phyloP scores from a whole-genome alignment of 495 filamentous ascomycete species.

The Friedmanniomyces endolithicus region DNA sequence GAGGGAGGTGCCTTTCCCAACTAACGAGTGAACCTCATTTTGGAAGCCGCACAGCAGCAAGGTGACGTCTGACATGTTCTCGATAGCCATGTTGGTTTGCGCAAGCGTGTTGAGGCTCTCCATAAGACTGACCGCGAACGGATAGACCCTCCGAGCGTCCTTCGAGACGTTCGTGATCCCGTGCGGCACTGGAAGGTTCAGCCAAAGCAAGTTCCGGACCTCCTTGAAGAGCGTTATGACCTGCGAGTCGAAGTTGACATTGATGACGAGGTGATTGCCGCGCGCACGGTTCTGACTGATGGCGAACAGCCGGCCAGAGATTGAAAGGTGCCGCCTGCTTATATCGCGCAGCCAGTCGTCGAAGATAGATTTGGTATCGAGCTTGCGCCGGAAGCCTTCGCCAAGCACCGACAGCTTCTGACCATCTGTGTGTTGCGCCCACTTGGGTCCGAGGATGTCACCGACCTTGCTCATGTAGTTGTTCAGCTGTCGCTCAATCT shows the following conservation, averaged over 20 bases:
- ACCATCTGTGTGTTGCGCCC: conserved; percentile 86
- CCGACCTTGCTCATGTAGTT: conserved; percentile 97
- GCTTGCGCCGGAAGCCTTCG: conserved; percentile 83
- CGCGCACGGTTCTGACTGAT: conserved; percentile 76
- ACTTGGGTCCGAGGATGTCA: conserved; percentile 83
- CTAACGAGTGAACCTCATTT: conserved; percentile 68
- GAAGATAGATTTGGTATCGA: conserved; percentile 85
- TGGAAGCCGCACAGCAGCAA: conserved; percentile 81
- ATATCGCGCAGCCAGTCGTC: conserved; percentile 92
- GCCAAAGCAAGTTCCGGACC: conserved; percentile 90
- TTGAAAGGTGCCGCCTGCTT: conserved; percentile 70
- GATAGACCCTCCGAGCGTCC: conserved; percentile 93
- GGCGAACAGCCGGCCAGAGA: conserved; percentile 80
- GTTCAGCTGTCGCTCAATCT: conserved; percentile 90
- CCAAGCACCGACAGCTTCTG: conserved; percentile 85
- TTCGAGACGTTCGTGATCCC: conserved; percentile 89
- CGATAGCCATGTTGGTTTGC: conserved; percentile 72
- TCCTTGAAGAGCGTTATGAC: conserved; percentile 97
- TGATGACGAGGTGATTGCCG: conserved; percentile 73
- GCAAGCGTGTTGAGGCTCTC: conserved; percentile 83
- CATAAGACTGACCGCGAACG: conserved; percentile 95
- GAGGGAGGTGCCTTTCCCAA: conserved; percentile 73
- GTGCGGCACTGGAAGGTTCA: conserved; percentile 85
- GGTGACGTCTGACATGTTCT: conserved; percentile 69
- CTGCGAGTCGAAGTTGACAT: conserved; percentile 92